These are phyloP conservation scores for Penicillium sp. DNA, from an alignment of 2,329 filamentous ascomycete species.

Conservation along the genomic window DNA sequence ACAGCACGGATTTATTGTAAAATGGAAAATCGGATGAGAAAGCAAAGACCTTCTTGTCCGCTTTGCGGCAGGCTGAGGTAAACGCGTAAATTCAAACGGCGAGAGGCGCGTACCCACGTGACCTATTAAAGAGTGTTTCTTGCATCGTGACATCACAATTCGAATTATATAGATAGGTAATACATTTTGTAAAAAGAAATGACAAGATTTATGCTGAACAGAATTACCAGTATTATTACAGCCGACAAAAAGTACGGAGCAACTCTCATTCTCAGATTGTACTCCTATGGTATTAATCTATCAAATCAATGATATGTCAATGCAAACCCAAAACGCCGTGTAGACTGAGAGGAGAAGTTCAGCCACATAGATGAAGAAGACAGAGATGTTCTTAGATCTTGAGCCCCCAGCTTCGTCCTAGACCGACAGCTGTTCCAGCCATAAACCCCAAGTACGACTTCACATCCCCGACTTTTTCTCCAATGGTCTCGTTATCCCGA, in stretches of 20 bases:
- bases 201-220: background rate
- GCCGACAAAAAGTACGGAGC: background rate
- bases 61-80: background rate
- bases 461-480: conserved; percentile 59
- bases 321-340: background rate
- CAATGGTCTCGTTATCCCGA: conserved; percentile 62
- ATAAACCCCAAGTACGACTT: conserved; percentile 81
- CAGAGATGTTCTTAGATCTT: conserved; percentile 57
- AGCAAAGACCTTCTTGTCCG: background rate
- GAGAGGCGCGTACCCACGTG: conserved; percentile 23
- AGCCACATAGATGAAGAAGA: background rate
- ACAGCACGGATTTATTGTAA: background rate
- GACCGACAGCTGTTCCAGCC: conserved; percentile 69
- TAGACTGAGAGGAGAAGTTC: background rate
- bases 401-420: conserved; percentile 81
- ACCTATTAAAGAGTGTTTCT: conserved; percentile 6
- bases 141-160: conserved; percentile 2
- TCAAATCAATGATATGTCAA: background rate
- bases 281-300: background rate
- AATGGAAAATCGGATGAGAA: background rate
- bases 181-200: background rate
- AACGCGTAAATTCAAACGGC: conserved; percentile 15
- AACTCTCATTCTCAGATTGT: background rate
- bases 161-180: background rate
- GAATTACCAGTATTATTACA: background rate